A percentile compares a stretch with the other conserved stretches of the same genome.
Conservation (phyloP, 2,329 filamentous ascomycete species). For the Paracamarosporium sp. region DNA sequence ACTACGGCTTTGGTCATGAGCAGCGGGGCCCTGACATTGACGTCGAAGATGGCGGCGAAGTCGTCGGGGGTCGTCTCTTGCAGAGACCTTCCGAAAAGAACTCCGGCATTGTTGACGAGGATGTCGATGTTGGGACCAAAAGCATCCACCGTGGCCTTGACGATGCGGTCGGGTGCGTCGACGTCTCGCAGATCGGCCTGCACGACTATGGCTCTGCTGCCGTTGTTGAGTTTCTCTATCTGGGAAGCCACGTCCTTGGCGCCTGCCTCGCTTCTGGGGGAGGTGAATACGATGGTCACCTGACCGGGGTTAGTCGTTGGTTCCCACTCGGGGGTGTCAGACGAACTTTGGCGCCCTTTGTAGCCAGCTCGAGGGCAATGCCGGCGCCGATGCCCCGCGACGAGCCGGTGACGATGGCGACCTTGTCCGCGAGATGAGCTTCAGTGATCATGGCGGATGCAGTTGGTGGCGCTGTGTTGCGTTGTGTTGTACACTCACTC, state of each 20-base stretch:
- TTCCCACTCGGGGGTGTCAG: background rate
- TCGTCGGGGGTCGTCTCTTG: constrained; percentile 53
- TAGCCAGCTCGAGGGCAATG: constrained; percentile 57
- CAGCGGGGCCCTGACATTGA: constrained; percentile 64
- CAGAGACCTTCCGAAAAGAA: constrained; percentile 32
- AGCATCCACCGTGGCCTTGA: constrained; percentile 41
- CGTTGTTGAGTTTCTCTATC: constrained; percentile 44
- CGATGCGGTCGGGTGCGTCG: constrained; percentile 45
- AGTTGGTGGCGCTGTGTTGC: background rate
- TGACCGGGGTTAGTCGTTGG: constrained; percentile 17
- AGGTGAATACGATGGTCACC: constrained; percentile 54
- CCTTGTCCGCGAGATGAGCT: constrained; percentile 39
- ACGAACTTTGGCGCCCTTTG: constrained; percentile 52
- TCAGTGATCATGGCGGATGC: constrained; percentile 22
- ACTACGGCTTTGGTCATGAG: constrained; percentile 62
- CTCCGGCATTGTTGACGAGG: constrained; percentile 52
- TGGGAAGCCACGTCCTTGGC: constrained; percentile 42
- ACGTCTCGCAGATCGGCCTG: constrained; percentile 49
- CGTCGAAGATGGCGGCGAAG: constrained; percentile 61
- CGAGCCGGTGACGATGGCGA: constrained; percentile 58
- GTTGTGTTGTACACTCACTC: too few relatives aligned
- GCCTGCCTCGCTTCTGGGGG: constrained; percentile 43
- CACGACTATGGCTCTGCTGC: constrained; percentile 45
- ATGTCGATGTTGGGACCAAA: constrained; percentile 53
- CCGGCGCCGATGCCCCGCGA: constrained; percentile 59